Evolutionary conservation across 2,329 filamentous ascomycete species (phyloP).

Genomic region (Colletotrichum euphorbiae): DNA sequence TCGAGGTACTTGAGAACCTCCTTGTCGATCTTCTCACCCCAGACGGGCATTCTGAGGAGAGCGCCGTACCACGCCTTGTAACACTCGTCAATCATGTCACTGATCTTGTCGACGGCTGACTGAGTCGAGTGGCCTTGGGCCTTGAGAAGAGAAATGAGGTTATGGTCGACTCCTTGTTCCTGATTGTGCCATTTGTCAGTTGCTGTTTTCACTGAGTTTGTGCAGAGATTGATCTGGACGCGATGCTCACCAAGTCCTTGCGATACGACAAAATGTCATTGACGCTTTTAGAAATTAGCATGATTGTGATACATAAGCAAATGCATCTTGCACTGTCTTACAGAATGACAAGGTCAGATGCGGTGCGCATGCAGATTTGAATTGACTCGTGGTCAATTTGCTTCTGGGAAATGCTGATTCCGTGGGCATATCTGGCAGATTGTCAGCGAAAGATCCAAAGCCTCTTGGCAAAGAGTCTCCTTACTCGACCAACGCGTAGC

Average conservation of each 20-base stretch:
- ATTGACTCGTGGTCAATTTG: conserved; percentile 10
- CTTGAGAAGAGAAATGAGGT: conserved; percentile 13
- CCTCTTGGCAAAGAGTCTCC: not conserved
- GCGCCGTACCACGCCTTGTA: conserved; percentile 17
- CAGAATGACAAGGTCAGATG: conserved; percentile 2
- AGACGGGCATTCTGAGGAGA: conserved; percentile 13
- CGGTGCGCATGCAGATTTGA: not conserved
- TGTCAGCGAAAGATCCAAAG: not conserved
- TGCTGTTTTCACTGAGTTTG: too few relatives aligned
- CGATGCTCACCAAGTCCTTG: conserved; percentile 3
- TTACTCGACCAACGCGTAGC: conserved; percentile 6
- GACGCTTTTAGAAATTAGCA: not conserved
- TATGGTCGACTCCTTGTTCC: conserved; percentile 13
- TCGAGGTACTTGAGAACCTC: conserved; percentile 16
- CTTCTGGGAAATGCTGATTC: conserved; percentile 7
- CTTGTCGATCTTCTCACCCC: conserved; percentile 13
- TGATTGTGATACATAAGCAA: not conserved
- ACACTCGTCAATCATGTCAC: conserved; percentile 21
- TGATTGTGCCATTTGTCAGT: not conserved
- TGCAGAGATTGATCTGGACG: not conserved
- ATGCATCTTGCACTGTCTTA: not conserved
- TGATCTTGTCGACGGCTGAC: conserved; percentile 8
- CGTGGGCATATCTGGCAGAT: not conserved
- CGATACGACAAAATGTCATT: conserved; percentile 14
- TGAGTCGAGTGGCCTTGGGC: conserved; percentile 10